A percentile compares a stretch with the other conserved stretches of the same genome.
These are phyloP conservation scores for Gymnopilus dilepis DNA, from an alignment of 768 basidiomycete species.

Conservation along the genomic window DNA sequence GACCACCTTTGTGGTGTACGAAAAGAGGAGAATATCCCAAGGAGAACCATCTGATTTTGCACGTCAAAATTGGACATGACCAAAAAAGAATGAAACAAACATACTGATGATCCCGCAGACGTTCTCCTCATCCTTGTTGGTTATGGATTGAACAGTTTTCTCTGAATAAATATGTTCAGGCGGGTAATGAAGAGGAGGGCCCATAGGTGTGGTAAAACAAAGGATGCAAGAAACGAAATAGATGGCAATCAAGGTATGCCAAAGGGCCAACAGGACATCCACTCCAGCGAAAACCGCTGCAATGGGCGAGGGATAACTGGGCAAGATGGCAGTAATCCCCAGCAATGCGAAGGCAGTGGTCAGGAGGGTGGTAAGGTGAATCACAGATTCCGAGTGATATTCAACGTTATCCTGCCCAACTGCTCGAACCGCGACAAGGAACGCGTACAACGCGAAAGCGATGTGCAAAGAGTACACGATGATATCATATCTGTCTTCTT, in stretches of 20 bases:
- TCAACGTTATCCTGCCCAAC: slow-evolving; percentile 49
- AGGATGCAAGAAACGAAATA: slow-evolving; percentile 49
- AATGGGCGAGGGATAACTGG: slow-evolving; percentile 44
- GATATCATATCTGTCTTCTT: slow-evolving; percentile 36
- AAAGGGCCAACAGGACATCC: slow-evolving; percentile 40
- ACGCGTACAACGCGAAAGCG: slow-evolving; percentile 63
- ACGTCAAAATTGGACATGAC: background rate
- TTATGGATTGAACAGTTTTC: slow-evolving; percentile 63
- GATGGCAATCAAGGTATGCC: slow-evolving; percentile 57
- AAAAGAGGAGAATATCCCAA: slow-evolving; percentile 45
- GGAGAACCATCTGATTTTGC: slow-evolving; percentile 55
- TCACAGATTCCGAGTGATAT: slow-evolving; percentile 53
- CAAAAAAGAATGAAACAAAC: slow-evolving; percentile 9
- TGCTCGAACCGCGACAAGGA: slow-evolving; percentile 56
- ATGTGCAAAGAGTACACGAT: slow-evolving; percentile 50
- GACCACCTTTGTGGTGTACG: slow-evolving; percentile 20
- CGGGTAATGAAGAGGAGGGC: slow-evolving; percentile 78
- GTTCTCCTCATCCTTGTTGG: slow-evolving; percentile 72
- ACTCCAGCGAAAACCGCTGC: slow-evolving; percentile 28
- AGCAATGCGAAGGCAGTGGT: slow-evolving; percentile 43
- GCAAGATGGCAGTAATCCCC: slow-evolving; percentile 56
- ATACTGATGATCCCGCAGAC: slow-evolving; percentile 68
- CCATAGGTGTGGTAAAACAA: slow-evolving; percentile 64
- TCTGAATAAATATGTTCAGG: slow-evolving; percentile 76
- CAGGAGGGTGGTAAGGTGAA: slow-evolving; percentile 67